These are phyloP conservation scores for Pythium utonaiense DNA, from an alignment of 352 stramenopile genomes.

Conservation along the genomic window DNA sequence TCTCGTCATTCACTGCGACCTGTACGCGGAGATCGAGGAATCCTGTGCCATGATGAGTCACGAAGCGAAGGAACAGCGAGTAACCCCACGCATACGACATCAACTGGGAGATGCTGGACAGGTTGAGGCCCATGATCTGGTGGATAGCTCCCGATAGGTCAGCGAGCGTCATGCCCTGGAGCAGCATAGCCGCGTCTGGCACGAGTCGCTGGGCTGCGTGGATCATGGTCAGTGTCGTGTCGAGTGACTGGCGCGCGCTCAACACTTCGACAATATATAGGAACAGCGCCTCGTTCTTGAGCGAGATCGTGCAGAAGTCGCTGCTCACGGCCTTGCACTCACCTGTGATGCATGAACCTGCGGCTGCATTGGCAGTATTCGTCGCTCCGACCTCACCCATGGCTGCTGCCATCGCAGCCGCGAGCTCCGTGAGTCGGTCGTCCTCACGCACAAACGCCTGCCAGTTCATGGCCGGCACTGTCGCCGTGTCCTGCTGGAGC, in stretches of 20 bases:
- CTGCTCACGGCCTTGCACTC: conserved; percentile 15
- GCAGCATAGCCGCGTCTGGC: conserved; percentile 18
- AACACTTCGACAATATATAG: conserved; percentile 33
- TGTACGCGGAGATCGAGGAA: conserved; percentile 43
- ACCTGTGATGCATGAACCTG: conserved; percentile 16
- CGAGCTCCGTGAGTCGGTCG: conserved; percentile 22
- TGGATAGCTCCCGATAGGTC: conserved; percentile 31
- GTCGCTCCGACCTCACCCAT: neutral
- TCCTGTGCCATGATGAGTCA: conserved; percentile 30
- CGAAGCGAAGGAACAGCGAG: conserved; percentile 38
- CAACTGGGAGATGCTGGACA: conserved; percentile 34
- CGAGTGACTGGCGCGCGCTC: conserved; percentile 21
- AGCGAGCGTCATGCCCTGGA: conserved; percentile 7
- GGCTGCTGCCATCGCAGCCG: neutral
- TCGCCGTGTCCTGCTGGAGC: conserved; percentile 2
- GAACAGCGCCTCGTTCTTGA: conserved; percentile 39
- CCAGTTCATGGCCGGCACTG: conserved; percentile 14
- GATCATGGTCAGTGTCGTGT: conserved; percentile 33
- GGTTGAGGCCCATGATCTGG: conserved; percentile 33
- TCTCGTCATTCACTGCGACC: conserved; percentile 36
- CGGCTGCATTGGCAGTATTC: neutral
- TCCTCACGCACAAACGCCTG: conserved; percentile 33
- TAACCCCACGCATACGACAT: conserved; percentile 39
- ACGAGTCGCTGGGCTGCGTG: conserved; percentile 32
- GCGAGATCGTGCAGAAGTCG: conserved; percentile 21